These are phyloP conservation scores for Lactarius vividus DNA, from an alignment of 768 basidiomycete genomes.

Conservation along the genomic window DNA sequence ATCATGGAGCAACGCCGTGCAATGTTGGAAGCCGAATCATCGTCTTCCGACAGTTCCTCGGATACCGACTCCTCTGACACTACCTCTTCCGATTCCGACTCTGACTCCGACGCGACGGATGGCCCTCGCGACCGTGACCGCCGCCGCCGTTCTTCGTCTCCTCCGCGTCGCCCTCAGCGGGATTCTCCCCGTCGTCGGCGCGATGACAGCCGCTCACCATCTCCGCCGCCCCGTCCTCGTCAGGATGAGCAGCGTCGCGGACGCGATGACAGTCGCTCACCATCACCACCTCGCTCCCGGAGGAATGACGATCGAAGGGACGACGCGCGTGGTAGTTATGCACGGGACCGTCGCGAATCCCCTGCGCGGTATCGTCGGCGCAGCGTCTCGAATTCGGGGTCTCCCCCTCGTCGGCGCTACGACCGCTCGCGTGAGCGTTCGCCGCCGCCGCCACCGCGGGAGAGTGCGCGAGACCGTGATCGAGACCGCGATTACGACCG, in stretches of 20 bases:
- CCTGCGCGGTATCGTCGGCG: constrained; percentile 20
- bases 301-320: constrained; percentile 7
- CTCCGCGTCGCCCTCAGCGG: constrained; percentile 33
- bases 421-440: constrained; percentile 15
- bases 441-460: constrained; percentile 10
- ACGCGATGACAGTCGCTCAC: constrained; percentile 21
- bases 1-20: constrained; percentile 95
- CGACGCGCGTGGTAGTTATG: constrained; percentile 9
- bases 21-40: constrained; percentile 68
- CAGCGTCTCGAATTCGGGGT: constrained; percentile 20
- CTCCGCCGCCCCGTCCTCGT: constrained; percentile 28
- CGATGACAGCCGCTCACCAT: constrained; percentile 27
- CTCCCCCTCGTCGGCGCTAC: constrained; percentile 19
- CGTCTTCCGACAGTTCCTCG: constrained; percentile 41
- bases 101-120: constrained; percentile 40
- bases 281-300: constrained; percentile 23
- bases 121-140: constrained; percentile 32
- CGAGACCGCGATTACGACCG: constrained; percentile 15
- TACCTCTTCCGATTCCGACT: constrained; percentile 39
- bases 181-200: constrained; percentile 28
- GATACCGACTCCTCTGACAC: constrained; percentile 43
- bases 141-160: constrained; percentile 35
- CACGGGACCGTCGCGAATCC: constrained; percentile 10
- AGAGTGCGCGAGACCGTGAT: constrained; percentile 10
- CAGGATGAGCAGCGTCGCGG: constrained; percentile 23